These are phyloP conservation scores for Ascochyta clinopodiicola DNA, from an alignment of 2,329 filamentous ascomycete species.

Conservation along the genomic window DNA sequence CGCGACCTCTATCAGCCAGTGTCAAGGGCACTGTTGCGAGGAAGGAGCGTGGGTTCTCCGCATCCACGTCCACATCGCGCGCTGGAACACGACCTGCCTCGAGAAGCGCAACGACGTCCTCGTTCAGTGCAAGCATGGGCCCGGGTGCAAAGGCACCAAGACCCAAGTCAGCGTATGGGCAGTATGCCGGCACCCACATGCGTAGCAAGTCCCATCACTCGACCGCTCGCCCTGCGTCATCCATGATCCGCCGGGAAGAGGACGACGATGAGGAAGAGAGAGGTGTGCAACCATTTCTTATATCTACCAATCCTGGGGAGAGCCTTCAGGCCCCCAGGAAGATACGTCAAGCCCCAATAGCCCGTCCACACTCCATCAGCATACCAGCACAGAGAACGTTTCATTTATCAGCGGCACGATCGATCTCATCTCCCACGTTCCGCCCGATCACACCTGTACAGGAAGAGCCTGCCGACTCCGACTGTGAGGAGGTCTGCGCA, in stretches of 20 bases:
- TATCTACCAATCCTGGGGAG: constrained; percentile 44
- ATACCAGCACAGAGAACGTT: constrained; percentile 22
- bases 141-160: constrained; percentile 57
- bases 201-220: constrained; percentile 55
- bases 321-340: constrained; percentile 42
- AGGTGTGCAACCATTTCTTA: constrained; percentile 54
- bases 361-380: constrained; percentile 27
- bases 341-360: constrained; percentile 22
- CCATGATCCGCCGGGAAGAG: constrained; percentile 52
- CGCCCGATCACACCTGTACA: constrained; percentile 32
- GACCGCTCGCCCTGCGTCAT: constrained; percentile 48
- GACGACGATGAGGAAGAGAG: constrained; percentile 50
- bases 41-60: constrained; percentile 44
- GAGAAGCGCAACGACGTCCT: constrained; percentile 53
- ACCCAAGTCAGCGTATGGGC: constrained; percentile 58
- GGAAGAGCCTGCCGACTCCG: constrained; percentile 40
- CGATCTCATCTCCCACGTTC: constrained; percentile 36
- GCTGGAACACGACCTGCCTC: constrained; percentile 52
- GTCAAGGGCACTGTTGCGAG: constrained; percentile 57
- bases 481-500: constrained; percentile 36
- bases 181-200: constrained; percentile 43
- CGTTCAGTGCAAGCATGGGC: constrained; percentile 63
- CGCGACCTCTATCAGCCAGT: constrained; percentile 48
- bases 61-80: constrained; percentile 44
- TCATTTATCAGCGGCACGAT: constrained; percentile 25